These are phyloP conservation scores for Paspalum notatum DNA, from an alignment of 176 grass and related monocot species.

Conservation along the genomic window DNA sequence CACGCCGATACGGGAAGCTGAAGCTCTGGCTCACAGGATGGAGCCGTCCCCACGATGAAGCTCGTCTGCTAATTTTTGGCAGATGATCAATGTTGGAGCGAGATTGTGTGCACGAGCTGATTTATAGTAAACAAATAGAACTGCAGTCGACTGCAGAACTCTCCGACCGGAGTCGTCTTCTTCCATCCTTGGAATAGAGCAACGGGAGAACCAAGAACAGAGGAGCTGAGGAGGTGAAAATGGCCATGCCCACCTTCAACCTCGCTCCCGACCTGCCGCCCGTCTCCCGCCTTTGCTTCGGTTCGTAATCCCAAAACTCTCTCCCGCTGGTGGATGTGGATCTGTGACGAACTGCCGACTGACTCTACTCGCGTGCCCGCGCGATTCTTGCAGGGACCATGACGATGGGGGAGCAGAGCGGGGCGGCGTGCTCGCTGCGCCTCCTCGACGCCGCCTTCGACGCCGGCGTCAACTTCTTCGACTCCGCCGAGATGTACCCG, in stretches of 20 bases:
- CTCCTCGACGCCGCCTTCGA: constrained; percentile 72
- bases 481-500: constrained; percentile 92
- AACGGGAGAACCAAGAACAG: background rate
- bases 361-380: background rate
- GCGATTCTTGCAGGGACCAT: constrained; percentile 58
- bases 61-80: no score
- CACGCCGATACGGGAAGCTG: no score
- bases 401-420: constrained; percentile 90
- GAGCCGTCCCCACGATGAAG: no score
- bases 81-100: no score
- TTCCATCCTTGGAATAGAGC: background rate
- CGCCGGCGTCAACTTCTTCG: constrained; percentile 87
- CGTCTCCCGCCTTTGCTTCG: constrained; percentile 84
- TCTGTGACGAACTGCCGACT: background rate
- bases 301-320: background rate
- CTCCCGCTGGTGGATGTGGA: background rate
- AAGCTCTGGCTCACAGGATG: no score
- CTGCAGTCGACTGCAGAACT: no score
- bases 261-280: constrained; percentile 65
- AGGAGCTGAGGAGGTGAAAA: constrained; percentile 11
- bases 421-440: constrained; percentile 55
- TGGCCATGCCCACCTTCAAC: constrained; percentile 67
- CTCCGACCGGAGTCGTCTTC: no score
- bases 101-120: no score
- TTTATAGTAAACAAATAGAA: no score